Base-by-base conservation (phyloP, 2,329 filamentous ascomycete species). In the Pseudocercospora eumusae region DNA sequence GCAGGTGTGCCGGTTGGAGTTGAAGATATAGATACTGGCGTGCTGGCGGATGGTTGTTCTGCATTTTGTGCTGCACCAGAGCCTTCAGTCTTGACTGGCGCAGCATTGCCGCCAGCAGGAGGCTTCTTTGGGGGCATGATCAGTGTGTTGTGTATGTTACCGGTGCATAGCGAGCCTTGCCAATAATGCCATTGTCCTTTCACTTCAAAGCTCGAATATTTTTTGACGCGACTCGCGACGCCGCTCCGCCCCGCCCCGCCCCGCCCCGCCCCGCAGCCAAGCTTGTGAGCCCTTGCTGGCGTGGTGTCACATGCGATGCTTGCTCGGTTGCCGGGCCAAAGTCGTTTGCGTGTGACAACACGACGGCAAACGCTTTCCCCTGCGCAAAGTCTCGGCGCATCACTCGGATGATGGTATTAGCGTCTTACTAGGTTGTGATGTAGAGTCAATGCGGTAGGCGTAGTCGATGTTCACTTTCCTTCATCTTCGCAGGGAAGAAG, bases 391-490 rank as follows among this genome's bases (percentile, higher is more conserved):
- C 20, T 23, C 13, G 23, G 42, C 47, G 47, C 47, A 50, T 23
- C 47, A 50, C 47, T 50, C 47, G 47, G 47, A 27, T 7, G 47
- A 25, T 25, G 47, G 11, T 3, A 15, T 7, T 27, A 11, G 25
- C 8, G 52, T 25, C 18, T 21, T 25, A 25, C 23, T 25, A 6
- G 23, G 23, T 31, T 9, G 21, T 52, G 25, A 33, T 20, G 23
- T 7, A 40, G 36, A 40, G 36, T 18, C 36, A 40, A 40, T 21
- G 23, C 28, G 50, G 27, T 54, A 36, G 50, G 27, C 25, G 31
- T 33, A 25, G 55, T 31, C 23, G 13, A 67, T 68, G 66, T 66
- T 61, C 61, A 53, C 57, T 56, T 63, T 59, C 53, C 59, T 66
- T 42, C 60, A 56, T 53, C 55, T 59, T 49, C 64, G 66, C 36